Evolutionary conservation across 352 stramenopile genomes (phyloP).

Genomic region (Phytophthora meadii): DNA sequence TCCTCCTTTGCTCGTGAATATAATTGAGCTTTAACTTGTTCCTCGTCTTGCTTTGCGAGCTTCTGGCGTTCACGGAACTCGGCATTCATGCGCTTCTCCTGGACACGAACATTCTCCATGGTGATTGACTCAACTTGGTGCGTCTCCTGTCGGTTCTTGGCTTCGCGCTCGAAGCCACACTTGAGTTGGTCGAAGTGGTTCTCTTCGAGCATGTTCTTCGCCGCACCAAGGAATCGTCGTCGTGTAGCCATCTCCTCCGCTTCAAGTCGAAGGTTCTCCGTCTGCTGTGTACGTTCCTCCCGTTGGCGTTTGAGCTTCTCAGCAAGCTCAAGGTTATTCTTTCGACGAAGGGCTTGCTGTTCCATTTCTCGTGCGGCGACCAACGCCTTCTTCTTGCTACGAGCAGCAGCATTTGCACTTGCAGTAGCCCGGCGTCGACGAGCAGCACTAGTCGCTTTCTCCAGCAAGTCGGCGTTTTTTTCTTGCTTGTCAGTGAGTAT

Average conservation of each 20-base stretch:
- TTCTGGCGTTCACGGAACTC: conserved; percentile 44
- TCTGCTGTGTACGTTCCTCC: conserved; percentile 53
- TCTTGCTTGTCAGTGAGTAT: conserved; percentile 83
- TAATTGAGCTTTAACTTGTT: conserved; percentile 22
- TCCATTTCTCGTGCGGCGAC: conserved; percentile 61
- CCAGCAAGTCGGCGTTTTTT: conserved; percentile 75
- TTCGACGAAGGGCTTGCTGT: conserved; percentile 58
- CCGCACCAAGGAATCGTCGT: conserved; percentile 85
- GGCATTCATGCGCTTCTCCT: conserved; percentile 48
- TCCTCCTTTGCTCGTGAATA: conserved; percentile 50
- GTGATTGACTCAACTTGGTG: conserved; percentile 53
- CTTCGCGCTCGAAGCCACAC: conserved; percentile 68
- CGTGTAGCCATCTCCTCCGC: conserved; percentile 76
- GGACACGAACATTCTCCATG: conserved; percentile 50
- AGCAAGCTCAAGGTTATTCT: conserved; percentile 79
- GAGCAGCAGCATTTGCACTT: conserved; percentile 60
- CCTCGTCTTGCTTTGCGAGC: conserved; percentile 25
- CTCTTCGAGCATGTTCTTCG: conserved; percentile 85
- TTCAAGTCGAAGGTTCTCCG: conserved; percentile 57
- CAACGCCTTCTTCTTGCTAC: conserved; percentile 64
- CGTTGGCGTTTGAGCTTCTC: conserved; percentile 76
- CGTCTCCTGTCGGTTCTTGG: conserved; percentile 52
- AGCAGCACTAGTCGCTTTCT: conserved; percentile 83
- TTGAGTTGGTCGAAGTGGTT: conserved; percentile 83
- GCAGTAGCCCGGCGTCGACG: conserved; percentile 70